A percentile compares a stretch with the other conserved stretches of the same genome.
These are phyloP conservation scores for Ceratocystiopsis minuta DNA, from an alignment of 2,329 filamentous ascomycete genomes.

Conservation along the genomic window DNA sequence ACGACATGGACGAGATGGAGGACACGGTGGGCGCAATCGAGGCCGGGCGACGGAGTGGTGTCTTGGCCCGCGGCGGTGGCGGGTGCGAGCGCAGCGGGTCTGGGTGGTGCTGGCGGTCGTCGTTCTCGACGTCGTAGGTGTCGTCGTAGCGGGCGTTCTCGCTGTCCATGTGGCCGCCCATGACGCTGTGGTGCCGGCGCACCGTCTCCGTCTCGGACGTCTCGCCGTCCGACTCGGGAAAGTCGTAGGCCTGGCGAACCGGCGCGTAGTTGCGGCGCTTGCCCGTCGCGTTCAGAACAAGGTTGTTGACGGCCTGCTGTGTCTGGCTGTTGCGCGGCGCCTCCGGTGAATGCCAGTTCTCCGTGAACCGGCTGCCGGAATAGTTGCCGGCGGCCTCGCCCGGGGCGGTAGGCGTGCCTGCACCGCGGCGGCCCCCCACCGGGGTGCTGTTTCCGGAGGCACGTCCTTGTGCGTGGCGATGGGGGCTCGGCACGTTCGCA, in stretches of 20 bases:
- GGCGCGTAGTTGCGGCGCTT: slow-evolving; percentile 26
- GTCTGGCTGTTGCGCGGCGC: too few relatives aligned
- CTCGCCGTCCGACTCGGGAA: slow-evolving; percentile 8
- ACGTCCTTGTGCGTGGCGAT: background rate
- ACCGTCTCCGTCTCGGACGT: slow-evolving; percentile 21
- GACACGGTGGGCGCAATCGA: slow-evolving; percentile 13
- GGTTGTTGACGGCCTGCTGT: slow-evolving; percentile 21
- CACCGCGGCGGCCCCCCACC: too few relatives aligned
- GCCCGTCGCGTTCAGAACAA: slow-evolving; percentile 14
- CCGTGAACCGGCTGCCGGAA: background rate
- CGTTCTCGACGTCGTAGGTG: slow-evolving; percentile 9
- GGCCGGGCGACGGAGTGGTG: slow-evolving; percentile 15
- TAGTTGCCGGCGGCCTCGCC: background rate
- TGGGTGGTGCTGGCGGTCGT: slow-evolving; percentile 19
- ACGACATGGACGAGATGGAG: slow-evolving; percentile 6
- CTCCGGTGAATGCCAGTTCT: too few relatives aligned
- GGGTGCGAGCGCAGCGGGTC: slow-evolving; percentile 38
- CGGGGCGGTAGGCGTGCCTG: too few relatives aligned
- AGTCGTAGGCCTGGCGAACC: slow-evolving; percentile 26
- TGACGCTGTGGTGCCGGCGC: slow-evolving; percentile 14
- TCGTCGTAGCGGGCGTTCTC: slow-evolving; percentile 11
- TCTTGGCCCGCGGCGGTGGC: slow-evolving; percentile 6
- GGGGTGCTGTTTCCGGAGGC: too few relatives aligned
- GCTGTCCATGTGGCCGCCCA: slow-evolving; percentile 23
- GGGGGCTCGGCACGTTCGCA: slow-evolving; percentile 9